Evolutionary conservation across 257 asterid genomes (phyloP).

Genomic region (Solanum lignicaule): DNA sequence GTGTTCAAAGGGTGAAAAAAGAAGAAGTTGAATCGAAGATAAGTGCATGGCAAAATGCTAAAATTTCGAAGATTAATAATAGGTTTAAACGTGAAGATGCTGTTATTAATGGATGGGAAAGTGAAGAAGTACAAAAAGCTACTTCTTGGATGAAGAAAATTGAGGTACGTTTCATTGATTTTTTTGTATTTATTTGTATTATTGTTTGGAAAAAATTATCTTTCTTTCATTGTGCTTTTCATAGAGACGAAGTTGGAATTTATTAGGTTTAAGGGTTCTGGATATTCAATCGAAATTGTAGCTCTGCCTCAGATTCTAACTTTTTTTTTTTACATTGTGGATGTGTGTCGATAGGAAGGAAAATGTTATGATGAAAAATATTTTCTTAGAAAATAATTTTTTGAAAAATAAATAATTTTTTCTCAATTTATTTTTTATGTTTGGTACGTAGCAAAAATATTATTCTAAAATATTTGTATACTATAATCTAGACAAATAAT

Average conservation of each 20-base stretch:
- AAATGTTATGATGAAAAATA: not conserved
- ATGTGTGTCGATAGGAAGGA: not conserved
- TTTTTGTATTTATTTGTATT: not conserved
- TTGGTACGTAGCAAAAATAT: no score
- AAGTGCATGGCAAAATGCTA: conserved; percentile 78
- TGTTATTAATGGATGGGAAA: conserved; percentile 67
- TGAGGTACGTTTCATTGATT: conserved; percentile 44
- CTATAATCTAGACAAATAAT: no score
- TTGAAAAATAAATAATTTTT: no score
- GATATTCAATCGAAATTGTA: not conserved
- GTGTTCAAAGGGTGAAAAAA: conserved; percentile 58
- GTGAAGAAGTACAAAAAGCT: conserved; percentile 83
- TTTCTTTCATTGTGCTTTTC: accelerated
- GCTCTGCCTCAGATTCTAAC: not conserved
- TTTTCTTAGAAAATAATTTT: not conserved
- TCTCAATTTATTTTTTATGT: no score
- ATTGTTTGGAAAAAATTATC: not conserved
- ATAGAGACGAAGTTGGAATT: not conserved
- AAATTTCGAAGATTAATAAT: conserved; percentile 68
- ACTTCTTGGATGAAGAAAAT: conserved; percentile 85
- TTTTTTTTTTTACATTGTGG: no score
- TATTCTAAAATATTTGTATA: no score
- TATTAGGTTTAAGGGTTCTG: not conserved
- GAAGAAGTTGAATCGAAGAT: conserved; percentile 92
- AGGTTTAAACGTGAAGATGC: conserved; percentile 89